phyloP scores from a whole-genome alignment of 805 yeast genomes.

The Yamadazyma ubonensis region DNA sequence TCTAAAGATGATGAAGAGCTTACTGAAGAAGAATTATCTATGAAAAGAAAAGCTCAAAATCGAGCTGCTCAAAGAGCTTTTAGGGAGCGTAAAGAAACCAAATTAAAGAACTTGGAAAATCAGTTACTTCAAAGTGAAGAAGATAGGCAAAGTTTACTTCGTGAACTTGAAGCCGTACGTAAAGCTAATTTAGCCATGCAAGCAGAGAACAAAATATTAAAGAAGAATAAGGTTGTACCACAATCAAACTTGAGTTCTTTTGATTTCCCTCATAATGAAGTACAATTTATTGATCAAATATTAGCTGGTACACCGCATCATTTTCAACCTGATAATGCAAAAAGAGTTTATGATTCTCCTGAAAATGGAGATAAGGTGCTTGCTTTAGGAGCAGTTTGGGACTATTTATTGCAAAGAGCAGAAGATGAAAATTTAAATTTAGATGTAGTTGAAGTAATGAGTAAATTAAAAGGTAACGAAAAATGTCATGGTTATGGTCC shows the following conservation, averaged over 20 bases:
- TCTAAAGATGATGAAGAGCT: slow-evolving; percentile 38
- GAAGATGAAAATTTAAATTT: slow-evolving; percentile 48
- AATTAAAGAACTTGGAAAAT: slow-evolving; percentile 62
- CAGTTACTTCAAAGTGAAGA: slow-evolving; percentile 58
- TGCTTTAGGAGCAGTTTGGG: slow-evolving; percentile 83
- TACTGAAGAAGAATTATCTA: slow-evolving; percentile 42
- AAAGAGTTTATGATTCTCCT: slow-evolving; percentile 36
- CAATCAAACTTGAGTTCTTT: neutral
- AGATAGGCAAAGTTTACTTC: slow-evolving; percentile 46
- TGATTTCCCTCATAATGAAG: slow-evolving; percentile 34
- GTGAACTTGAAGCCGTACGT: slow-evolving; percentile 51
- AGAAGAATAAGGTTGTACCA: slow-evolving; percentile 12
- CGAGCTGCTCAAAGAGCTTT: slow-evolving; percentile 88
- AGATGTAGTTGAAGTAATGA: slow-evolving; percentile 60
- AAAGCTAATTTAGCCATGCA: slow-evolving; percentile 55
- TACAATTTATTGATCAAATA: slow-evolving; percentile 32
- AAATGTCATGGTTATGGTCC: slow-evolving; percentile 81
- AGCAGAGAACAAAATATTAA: slow-evolving; percentile 61
- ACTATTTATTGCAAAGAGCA: slow-evolving; percentile 53
- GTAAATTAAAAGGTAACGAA: slow-evolving; percentile 61
- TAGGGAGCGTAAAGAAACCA: slow-evolving; percentile 75
- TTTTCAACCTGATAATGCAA: slow-evolving; percentile 20
- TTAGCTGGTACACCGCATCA: slow-evolving; percentile 26
- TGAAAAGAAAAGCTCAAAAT: slow-evolving; percentile 72
- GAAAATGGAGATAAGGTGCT: slow-evolving; percentile 49